Evolutionary conservation across 495 filamentous ascomycete species (phyloP), one percentile per base, ranked within the genome.

Genomic region (Staphylotrichum longicolle): DNA sequence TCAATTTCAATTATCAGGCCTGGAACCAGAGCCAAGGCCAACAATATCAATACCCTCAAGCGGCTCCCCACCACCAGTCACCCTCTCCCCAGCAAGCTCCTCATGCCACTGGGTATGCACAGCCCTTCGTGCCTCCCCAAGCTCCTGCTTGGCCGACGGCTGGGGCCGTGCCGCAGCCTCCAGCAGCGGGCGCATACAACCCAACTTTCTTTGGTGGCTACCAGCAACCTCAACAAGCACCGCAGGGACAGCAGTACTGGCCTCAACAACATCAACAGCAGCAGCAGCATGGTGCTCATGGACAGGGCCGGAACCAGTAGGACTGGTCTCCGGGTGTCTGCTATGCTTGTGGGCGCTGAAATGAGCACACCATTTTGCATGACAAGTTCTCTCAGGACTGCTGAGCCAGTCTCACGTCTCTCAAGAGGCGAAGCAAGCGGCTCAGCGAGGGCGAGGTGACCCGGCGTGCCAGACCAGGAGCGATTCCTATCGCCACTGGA

Each of bases 161-260:
- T 3, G 65, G 63, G 39, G 35, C 66, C 44, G 55, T 42, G 35
- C 65, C 32, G 40, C 63, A 68, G 34, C 50, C 66, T 45, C 52
- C 67, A 34, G 75, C 78, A 1, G 67, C 74, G n/a, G 85, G 82
- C 39, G 78, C 83, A 2, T 85, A 86, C 55, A 89, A 87, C 57
- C 88, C 88, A 6, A 78, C 83, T 1, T 87, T 90, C 74, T 78
- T 89, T 33, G 60, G 68, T 49, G 64, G 70, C 46, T 60, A 74
- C 15, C 75, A 78, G 63, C 82, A 80, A 63, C 66, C 74, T 4
- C 75, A 78, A 54, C 80, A 80, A 58, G 66, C 57, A 20, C 75
- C 74, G 58, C 67, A 65, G 42, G 51, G 45, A 7, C 62, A 68
- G 54, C 65, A 61, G 33, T 63, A 68, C 20, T 60, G 60, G 41